Evolutionary conservation across 148 eudicot genomes (phyloP), one percentile per base, ranked within the genome.

Genomic region (Drosera capensis): DNA sequence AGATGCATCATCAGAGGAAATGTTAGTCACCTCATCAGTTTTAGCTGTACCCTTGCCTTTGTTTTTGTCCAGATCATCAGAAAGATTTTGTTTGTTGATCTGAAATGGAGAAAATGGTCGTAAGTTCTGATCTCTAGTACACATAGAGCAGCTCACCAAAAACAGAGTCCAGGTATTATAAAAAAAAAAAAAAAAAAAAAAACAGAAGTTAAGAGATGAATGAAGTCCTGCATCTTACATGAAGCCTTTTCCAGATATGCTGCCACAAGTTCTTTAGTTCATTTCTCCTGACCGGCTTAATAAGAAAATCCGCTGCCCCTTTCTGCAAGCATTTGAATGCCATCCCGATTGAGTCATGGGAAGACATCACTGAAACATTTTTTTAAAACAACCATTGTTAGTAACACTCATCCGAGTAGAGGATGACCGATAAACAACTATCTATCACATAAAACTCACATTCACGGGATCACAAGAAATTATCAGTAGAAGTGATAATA

Each of bases 231-330:
- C 23, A 23, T 49, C 60, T 28, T 3, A 70, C 75, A 56, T 54
- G 16, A 41, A 65, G 59, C 59, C 68, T 63, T 56, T 56, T 72
- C 83, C 83, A 77, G 21, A 77, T 73, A 55, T 77, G 83, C 51
- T 72, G 83, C 83, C 83, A 77, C 39, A 77, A 71, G 42, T 77
- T 77, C 57, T 77, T 77, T 37, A 77, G 68, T 50, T 77, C 83
- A 45, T 77, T 77, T 65, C 63, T 72, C 47, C 79, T 60, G 52
- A 77, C 71, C 30, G 83, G 83, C 56, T 77, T 77, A 45, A 70
- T 66, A 23, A 77, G 74, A 61, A 72, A 77, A 50, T 77, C 83
- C 38, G 74, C 78, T 8, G 83, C 78, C 41, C 83, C 78, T 63
- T 69, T 77, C 31, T 65, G 61, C 55, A 72, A 51, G 56, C 83